Evolutionary conservation across 768 basidiomycete species (phyloP).

Genomic region (Hortiboletus campestris): DNA sequence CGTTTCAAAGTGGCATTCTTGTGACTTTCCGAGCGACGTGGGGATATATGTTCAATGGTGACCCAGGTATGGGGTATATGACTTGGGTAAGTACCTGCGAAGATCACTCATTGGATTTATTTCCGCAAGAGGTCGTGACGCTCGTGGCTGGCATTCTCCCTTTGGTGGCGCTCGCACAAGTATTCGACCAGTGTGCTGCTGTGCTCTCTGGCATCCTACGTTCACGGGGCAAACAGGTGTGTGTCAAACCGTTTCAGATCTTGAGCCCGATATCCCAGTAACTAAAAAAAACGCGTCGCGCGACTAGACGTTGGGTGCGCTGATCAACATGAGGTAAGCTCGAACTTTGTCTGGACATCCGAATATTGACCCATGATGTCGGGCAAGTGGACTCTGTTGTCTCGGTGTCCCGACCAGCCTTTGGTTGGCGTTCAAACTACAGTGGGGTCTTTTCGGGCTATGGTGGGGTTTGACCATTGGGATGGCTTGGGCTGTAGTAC

Average conservation of each 20-base stretch:
- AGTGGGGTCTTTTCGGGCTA: conserved; percentile 67
- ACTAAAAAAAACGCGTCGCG: background rate
- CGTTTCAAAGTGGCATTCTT: conserved; percentile 45
- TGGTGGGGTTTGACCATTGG: conserved; percentile 80
- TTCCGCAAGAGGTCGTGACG: conserved; percentile 19
- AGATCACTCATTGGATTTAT: background rate
- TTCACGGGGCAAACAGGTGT: conserved; percentile 73
- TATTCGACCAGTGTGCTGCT: conserved; percentile 74
- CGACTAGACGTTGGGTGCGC: conserved; percentile 65
- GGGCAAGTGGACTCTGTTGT: conserved; percentile 64
- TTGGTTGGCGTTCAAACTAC: conserved; percentile 64
- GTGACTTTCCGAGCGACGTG: conserved; percentile 60
- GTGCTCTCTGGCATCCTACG: conserved; percentile 80
- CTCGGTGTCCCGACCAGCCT: conserved; percentile 82
- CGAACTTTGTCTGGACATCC: background rate
- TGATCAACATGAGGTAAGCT: conserved; percentile 70
- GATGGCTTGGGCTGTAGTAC: conserved; percentile 16
- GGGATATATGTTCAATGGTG: conserved; percentile 75
- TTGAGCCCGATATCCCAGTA: background rate
- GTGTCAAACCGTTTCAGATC: background rate
- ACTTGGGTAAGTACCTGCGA: background rate
- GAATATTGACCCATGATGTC: background rate
- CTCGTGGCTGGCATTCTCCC: conserved; percentile 67
- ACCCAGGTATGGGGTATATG: conserved; percentile 41
- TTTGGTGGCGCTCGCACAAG: conserved; percentile 72